Conservation (phyloP, 495 filamentous ascomycete genomes). For the Lindgomyces ingoldianus region DNA sequence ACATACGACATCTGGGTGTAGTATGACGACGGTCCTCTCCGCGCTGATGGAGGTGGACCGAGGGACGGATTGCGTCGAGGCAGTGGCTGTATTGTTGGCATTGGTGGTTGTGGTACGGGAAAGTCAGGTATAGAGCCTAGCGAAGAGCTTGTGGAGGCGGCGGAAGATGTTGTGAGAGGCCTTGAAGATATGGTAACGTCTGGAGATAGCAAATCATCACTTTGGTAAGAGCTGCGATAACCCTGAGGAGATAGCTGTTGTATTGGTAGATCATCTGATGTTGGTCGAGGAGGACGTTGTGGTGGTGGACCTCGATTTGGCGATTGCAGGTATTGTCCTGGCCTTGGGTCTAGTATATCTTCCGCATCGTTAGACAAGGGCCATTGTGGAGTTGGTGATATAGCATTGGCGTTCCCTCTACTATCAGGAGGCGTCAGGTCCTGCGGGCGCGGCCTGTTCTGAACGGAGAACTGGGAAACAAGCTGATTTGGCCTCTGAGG, state of each 20-base stretch:
- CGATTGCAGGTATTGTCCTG: not conserved
- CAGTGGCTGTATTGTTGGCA: conserved; percentile 43
- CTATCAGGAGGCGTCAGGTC: conserved; percentile 8
- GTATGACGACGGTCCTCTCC: conserved; percentile 73
- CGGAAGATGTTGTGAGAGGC: conserved; percentile 36
- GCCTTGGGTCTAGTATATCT: conserved; percentile 5
- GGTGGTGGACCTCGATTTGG: conserved; percentile 56
- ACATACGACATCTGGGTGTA: conserved; percentile 72
- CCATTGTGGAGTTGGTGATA: conserved; percentile 32
- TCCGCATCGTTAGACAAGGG: conserved; percentile 29
- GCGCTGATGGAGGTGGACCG: conserved; percentile 66
- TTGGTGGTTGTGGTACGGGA: conserved; percentile 49
- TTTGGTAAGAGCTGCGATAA: conserved; percentile 26
- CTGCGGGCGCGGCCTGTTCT: conserved; percentile 12
- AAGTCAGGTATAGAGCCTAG: conserved; percentile 64
- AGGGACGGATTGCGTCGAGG: conserved; percentile 59
- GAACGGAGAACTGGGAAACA: conserved; percentile 33
- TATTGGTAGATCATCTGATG: conserved; percentile 37
- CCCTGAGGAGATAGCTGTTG: conserved; percentile 43
- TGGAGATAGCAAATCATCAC: conserved; percentile 34
- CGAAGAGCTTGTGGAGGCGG: conserved; percentile 44
- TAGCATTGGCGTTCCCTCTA: conserved; percentile 8
- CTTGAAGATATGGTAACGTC: conserved; percentile 36
- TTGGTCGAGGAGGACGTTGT: conserved; percentile 67
- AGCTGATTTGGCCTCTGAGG: conserved; percentile 34